Percentiles rank a stretch among this genome's conserved stretches.
phyloP scores from a whole-genome alignment of 2,329 filamentous ascomycete species.

The Helotiales sp. region DNA sequence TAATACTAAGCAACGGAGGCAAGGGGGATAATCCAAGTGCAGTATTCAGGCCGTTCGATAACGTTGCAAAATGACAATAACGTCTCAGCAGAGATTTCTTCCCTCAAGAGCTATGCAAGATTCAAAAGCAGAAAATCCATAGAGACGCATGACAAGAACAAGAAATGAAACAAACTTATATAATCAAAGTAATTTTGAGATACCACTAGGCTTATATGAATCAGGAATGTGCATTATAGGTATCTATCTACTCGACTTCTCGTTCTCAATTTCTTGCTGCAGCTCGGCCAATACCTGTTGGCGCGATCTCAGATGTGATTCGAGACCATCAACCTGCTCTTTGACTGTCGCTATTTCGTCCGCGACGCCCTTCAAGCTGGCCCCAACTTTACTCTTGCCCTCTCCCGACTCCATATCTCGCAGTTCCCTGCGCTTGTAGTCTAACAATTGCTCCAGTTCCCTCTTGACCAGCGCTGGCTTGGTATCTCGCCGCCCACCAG shows the following conservation, averaged over 20 bases:
- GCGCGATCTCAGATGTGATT: constrained; percentile 78
- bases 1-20: no score
- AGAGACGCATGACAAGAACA: no score
- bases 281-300: constrained; percentile 78
- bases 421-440: constrained; percentile 87
- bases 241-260: constrained; percentile 64
- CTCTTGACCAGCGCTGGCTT: constrained; percentile 93
- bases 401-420: constrained; percentile 75
- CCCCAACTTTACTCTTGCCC: constrained; percentile 70
- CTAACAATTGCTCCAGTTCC: constrained; percentile 90
- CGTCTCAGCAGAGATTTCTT: no score
- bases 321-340: constrained; percentile 91
- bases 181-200: no score
- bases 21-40: no score
- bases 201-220: neutral
- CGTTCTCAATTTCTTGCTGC: constrained; percentile 82
- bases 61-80: no score
- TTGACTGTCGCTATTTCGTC: constrained; percentile 90
- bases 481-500: constrained; percentile 69
- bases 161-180: no score
- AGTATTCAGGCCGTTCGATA: no score
- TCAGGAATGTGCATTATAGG: constrained; percentile 14
- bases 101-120: no score
- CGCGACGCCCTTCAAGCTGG: constrained; percentile 74
- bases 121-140: no score